Base-by-base conservation (phyloP, 176 grass and related monocot species). In the Sorghum bicolor region DNA sequence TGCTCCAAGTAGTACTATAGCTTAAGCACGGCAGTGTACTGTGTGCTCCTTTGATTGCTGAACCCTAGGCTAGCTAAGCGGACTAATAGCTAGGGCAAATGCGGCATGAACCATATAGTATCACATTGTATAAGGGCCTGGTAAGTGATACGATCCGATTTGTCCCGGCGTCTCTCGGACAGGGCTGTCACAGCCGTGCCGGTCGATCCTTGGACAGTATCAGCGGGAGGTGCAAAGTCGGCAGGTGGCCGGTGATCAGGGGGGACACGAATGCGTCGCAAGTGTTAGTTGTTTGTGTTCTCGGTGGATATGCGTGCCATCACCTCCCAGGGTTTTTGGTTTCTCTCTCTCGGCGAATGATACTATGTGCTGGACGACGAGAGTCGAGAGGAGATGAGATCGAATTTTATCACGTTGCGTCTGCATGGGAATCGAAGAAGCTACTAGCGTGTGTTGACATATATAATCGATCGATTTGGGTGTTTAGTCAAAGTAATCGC, bases 121-220 rank as follows among this genome's bases (percentile, higher is more conserved):
- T 24, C 8, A 16, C 25, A 28, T 71, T 69, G 82, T 80, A 81
- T 76, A 17, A 41, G 64, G 64, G 39, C 34, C 82, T 75, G 76
- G 78, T 16, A 78, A 58, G 67, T 25, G 84, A 90, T 90, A 83
- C 74, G 88, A 90, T 90, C 75, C 67, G 84, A 83, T 90, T 79
- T 83, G 74, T 86, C 38, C 57, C 80, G 84, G 66, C 53, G 45
- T 72, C 30, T 72, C 30, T 61, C 60, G 88, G 83, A 74, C 58
- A 83, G 14, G 73, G 43, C 16, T 63, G 80, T 78, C 57, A 61
- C 72, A 20, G 6, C 4, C 28, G 64, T 89, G 88, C 72, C 65
- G 88, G 88, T 72, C 29, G 57, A 83, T 78, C 57, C 58, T 83
- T 30, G 67, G 84, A 79, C 84, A 74, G 50, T 37, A 19, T 31